A percentile compares a stretch with the other conserved stretches of the same genome.
These are phyloP conservation scores for Podospora anserina DNA, from an alignment of 495 filamentous ascomycete genomes.

Conservation along the genomic window DNA sequence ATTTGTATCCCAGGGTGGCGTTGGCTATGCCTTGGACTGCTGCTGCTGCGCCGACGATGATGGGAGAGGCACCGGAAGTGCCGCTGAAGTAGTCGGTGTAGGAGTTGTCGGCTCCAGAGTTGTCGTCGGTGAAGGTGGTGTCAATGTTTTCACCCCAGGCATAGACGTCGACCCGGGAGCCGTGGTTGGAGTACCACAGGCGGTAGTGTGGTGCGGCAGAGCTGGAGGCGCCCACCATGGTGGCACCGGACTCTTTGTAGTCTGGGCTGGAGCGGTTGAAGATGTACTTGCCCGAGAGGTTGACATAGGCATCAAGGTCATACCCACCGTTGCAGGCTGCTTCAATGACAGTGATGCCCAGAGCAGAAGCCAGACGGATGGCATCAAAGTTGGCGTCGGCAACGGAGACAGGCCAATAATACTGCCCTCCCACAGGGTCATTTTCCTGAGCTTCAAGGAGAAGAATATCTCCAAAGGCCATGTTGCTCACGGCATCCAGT, in stretches of 20 bases:
- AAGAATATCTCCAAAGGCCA: slow-evolving; percentile 20
- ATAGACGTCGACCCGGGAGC: slow-evolving; percentile 22
- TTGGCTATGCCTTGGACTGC: slow-evolving; percentile 21
- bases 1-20: slow-evolving; percentile 1
- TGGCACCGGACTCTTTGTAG: slow-evolving; percentile 25
- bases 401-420: slow-evolving; percentile 21
- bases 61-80: slow-evolving; percentile 20
- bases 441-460: slow-evolving; percentile 21
- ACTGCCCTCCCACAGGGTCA: slow-evolving; percentile 7
- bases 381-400: slow-evolving; percentile 19
- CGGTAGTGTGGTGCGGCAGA: slow-evolving; percentile 13
- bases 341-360: slow-evolving; percentile 25
- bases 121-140: slow-evolving; percentile 15
- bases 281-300: slow-evolving; percentile 15
- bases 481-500: slow-evolving; percentile 18
- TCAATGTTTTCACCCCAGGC: slow-evolving; percentile 18
- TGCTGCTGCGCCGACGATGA: slow-evolving; percentile 19
- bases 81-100: slow-evolving; percentile 19
- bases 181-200: slow-evolving; percentile 18
- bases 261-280: slow-evolving; percentile 16
- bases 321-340: slow-evolving; percentile 20
- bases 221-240: slow-evolving; percentile 18
- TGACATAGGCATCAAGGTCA: slow-evolving; percentile 18
- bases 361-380: slow-evolving; percentile 16
- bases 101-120: not conserved